These are phyloP conservation scores for Calonectria multiphialidica DNA, from an alignment of 2,329 filamentous ascomycete genomes.

Conservation along the genomic window DNA sequence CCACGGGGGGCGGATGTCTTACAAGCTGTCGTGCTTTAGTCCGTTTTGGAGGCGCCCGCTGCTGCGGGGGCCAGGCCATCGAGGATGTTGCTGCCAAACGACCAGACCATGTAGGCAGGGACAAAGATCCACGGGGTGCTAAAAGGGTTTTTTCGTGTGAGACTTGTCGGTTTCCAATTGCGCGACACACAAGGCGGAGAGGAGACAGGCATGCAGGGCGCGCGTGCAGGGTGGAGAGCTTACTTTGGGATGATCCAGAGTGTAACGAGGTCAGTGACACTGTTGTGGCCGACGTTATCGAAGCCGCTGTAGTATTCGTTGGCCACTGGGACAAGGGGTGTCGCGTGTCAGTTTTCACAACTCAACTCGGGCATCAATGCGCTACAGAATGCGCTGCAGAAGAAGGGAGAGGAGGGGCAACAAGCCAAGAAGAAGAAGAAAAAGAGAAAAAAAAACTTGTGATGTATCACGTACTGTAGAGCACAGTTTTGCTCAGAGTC, in stretches of 20 bases:
- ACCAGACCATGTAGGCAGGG: conserved; percentile 64
- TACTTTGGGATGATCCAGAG: conserved; percentile 72
- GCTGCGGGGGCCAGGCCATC: conserved; percentile 57
- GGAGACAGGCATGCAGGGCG: not conserved
- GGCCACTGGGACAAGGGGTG: conserved; percentile 55
- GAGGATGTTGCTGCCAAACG: conserved; percentile 62
- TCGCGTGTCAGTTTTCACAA: not conserved
- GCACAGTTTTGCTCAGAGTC: conserved; percentile 72
- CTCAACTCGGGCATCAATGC: not conserved
- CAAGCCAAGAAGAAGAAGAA: not conserved
- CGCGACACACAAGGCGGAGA: not conserved
- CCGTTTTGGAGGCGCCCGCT: conserved; percentile 53
- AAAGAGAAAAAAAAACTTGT: not conserved
- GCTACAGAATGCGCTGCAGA: not conserved
- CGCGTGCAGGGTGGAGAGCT: conserved; percentile 38
- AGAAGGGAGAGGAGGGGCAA: not conserved
- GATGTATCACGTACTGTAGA: conserved; percentile 65
- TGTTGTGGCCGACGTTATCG: conserved; percentile 70
- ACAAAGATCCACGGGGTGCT: conserved; percentile 69
- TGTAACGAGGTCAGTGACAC: conserved; percentile 55
- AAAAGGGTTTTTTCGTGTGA: not conserved
- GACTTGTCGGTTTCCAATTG: not conserved
- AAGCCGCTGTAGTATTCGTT: conserved; percentile 69
- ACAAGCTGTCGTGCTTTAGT: conserved; percentile 32
- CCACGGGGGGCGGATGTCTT: conserved; percentile 7